Evolutionary conservation across 2,329 filamentous ascomycete species (phyloP), one percentile per base, ranked within the genome.

Genomic region (Cercospora janseana): DNA sequence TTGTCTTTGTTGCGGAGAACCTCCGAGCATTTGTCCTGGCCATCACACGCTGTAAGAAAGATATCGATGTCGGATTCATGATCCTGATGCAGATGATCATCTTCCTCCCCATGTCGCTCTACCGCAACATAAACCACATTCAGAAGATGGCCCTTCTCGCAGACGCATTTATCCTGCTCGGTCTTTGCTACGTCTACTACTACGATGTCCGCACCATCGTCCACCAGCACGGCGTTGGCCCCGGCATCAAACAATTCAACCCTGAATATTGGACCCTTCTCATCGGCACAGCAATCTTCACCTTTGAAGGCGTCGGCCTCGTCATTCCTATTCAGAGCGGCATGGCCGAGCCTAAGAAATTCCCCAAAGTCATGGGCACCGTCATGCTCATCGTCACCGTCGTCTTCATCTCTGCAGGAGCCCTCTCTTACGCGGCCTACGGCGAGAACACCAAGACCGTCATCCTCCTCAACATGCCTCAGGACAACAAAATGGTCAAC

Each of bases 301-400:
- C 93, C 0, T 98, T 97, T 66, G 93, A 98, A 68, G 93, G 93
- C 21, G 94, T 98, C 54, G 94, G 93, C 9, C 81, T 98, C 41
- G 94, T 98, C 69, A 96, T 98, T 56, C 93, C 94, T 0, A 96
- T 98, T 53, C 94, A 98, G 70, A 91, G 94, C 64, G 94, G 91
- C 16, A 98, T 98, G 93, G 87, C 85, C 66, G 78, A 91, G 32
- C 94, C 92, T 0, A 77, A 84, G 58, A 92, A 95, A 68, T 98
- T 98, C 70, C 90, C 93, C 38, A 80, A 81, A 52, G 92, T 98
- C 40, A 82, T 98, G 58, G 86, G 84, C 42, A 79, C 83, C 31
- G 89, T 98, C 64, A 98, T 98, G 93, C 79, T 96, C 62, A 86
- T 95, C 68, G 95, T 98, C 66, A 93, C 90, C 1, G 78, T 90